Base-by-base conservation (phyloP, 371 early-diverging fungal genomes). In the Thermomucor indicae-seudaticae region DNA sequence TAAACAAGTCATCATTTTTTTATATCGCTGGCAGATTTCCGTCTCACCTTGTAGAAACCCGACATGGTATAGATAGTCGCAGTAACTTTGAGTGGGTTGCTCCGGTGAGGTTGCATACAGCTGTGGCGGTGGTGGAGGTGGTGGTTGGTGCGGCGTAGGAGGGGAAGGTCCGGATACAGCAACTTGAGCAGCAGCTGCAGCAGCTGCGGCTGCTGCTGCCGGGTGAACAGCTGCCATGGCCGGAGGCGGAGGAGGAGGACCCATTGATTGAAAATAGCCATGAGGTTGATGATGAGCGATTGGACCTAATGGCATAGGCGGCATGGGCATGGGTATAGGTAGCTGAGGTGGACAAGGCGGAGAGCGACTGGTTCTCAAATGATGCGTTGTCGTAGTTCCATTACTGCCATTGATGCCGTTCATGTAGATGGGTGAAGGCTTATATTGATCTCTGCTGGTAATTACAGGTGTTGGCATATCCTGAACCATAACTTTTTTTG, bases 41-140 rank as follows among this genome's bases (percentile, higher is more conserved):
- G n/a, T n/a, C n/a, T n/a, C 54, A 57, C 62, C 62, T 57, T 57
- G 62, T 34, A 57, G 19, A 27, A 57, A 62, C 16, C 62, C 62
- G 24, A 62, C 51, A 39, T 52, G 62, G 35, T 62, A 62, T 34
- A 53, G 27, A 25, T 62, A 62, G 16, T 62, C 54, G 34, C 57
- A 62, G 43, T 57, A 57, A 23, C 30, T 40, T 34, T 54, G 50
- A 6, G 39, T 42, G 11, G n/a, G 8, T 27, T 41, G 22, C 43
- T 47, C 34, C 24, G 41, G 19, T 22, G 53, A 43, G 11, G 44
- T 20, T 16, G 44, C 14, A 5, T 43, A 19, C 23, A 28, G 14
- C 5, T 27, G 4, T 23, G 35, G 11, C 6, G 47, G 41, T 14
- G 17, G 46, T 4, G 30, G 47, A 14, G 30, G 54, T 28, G 25